Percentiles rank a stretch among this genome's conserved stretches.
Evolutionary conservation across 768 basidiomycete species (phyloP).

Genomic region (Agaricus sinodeliciosus): DNA sequence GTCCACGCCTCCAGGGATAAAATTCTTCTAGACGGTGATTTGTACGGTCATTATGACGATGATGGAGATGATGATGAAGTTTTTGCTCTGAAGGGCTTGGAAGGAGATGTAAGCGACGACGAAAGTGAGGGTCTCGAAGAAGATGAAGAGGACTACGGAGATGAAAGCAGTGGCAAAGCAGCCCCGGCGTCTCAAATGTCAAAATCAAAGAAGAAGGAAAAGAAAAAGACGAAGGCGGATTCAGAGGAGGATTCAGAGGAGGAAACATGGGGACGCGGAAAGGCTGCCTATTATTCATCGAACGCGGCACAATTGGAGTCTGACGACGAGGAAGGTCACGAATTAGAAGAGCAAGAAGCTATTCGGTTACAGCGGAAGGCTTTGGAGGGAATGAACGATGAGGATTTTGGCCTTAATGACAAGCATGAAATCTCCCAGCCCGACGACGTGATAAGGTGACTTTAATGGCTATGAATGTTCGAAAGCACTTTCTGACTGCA

Average conservation of each 20-base stretch:
- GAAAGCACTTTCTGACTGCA: background rate
- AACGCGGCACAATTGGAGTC: conserved; percentile 77
- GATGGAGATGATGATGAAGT: conserved; percentile 72
- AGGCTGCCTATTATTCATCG: conserved; percentile 80
- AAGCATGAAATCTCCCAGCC: conserved; percentile 31
- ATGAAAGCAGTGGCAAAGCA: conserved; percentile 33
- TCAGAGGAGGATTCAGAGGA: conserved; percentile 40
- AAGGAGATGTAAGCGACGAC: conserved; percentile 41
- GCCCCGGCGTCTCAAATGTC: conserved; percentile 20
- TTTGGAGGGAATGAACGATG: conserved; percentile 63
- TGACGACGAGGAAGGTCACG: conserved; percentile 85
- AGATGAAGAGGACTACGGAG: conserved; percentile 22
- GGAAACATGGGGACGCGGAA: conserved; percentile 79
- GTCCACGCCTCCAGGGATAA: conserved; percentile 72
- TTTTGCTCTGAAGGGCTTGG: conserved; percentile 62
- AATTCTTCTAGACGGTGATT: conserved; percentile 67
- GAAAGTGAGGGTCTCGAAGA: conserved; percentile 28
- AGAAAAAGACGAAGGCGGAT: conserved; percentile 20
- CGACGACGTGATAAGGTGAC: conserved; percentile 26
- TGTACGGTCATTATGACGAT: conserved; percentile 35
- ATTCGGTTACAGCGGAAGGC: conserved; percentile 70
- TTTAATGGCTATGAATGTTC: conserved; percentile 6
- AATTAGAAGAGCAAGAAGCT: conserved; percentile 86
- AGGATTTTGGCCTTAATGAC: conserved; percentile 81
- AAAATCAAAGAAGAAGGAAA: conserved; percentile 22